Percentiles rank a stretch among this genome's conserved stretches.
Evolutionary conservation across 2,329 filamentous ascomycete genomes (phyloP).

Genomic region (Neofusicoccum ribis): DNA sequence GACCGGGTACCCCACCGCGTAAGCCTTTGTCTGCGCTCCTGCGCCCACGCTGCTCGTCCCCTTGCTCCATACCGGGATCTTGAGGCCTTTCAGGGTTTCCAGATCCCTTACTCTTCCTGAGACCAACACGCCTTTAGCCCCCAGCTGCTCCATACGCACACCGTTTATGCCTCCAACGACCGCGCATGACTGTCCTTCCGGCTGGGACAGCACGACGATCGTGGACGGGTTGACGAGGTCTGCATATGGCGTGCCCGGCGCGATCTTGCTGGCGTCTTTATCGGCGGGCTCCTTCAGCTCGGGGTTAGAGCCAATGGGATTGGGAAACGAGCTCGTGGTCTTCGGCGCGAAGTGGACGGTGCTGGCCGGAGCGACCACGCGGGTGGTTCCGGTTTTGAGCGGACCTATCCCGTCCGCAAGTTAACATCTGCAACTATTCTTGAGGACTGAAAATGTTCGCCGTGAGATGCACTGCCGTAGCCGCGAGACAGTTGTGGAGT

Average conservation of each 20-base stretch:
- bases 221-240: constrained; percentile 62
- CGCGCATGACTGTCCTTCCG: constrained; percentile 65
- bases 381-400: constrained; percentile 28
- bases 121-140: constrained; percentile 64
- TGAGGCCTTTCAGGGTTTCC: constrained; percentile 55
- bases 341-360: constrained; percentile 66
- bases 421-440: neutral
- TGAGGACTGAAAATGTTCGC: neutral
- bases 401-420: constrained; percentile 26
- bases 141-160: constrained; percentile 63
- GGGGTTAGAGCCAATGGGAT: constrained; percentile 1
- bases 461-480: neutral
- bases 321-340: constrained; percentile 38
- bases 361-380: constrained; percentile 56
- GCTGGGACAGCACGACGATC: constrained; percentile 68
- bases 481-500: too few species aligned
- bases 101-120: constrained; percentile 69
- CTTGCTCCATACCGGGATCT: constrained; percentile 54
- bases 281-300: constrained; percentile 1
- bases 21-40: constrained; percentile 57
- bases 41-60: constrained; percentile 60
- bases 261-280: constrained; percentile 50
- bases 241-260: constrained; percentile 64
- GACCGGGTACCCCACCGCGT: constrained; percentile 49
- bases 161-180: constrained; percentile 78